Conservation (phyloP, 2,329 filamentous ascomycete species). For the Amauroascus verrucosus region DNA sequence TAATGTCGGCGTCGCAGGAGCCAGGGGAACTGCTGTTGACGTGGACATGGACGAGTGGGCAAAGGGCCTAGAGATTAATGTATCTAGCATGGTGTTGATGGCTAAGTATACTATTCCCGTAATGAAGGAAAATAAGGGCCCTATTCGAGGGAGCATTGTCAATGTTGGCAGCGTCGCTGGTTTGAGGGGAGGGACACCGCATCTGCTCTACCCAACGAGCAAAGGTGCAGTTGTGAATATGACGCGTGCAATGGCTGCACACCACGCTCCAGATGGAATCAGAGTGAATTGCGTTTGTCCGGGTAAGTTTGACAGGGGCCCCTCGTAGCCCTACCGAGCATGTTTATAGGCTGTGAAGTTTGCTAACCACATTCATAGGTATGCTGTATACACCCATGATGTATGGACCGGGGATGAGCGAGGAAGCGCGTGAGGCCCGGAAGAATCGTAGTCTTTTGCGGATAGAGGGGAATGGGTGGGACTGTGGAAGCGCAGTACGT, state of each 20-base stretch:
- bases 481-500: conserved; percentile 42
- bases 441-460: conserved; percentile 43
- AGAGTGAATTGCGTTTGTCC: conserved; percentile 48
- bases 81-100: conserved; percentile 57
- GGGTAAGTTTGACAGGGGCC: conserved; percentile 20
- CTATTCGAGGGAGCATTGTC: conserved; percentile 44
- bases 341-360: not conserved
- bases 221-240: conserved; percentile 48
- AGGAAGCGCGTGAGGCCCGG: conserved; percentile 41
- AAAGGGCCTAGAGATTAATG: conserved; percentile 50
- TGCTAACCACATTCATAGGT: not conserved
- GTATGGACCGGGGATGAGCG: conserved; percentile 42
- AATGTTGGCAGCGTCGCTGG: conserved; percentile 56
- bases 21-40: conserved; percentile 49
- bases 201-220: conserved; percentile 44
- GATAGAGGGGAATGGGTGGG: conserved; percentile 47
- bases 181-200: conserved; percentile 44
- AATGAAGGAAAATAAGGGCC: conserved; percentile 46
- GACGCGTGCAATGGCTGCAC: conserved; percentile 47
- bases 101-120: conserved; percentile 50
- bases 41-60: conserved; percentile 52
- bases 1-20: conserved; percentile 53
- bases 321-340: not conserved
- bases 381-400: conserved; percentile 50
- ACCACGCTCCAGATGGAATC: conserved; percentile 43